These are phyloP conservation scores for Fraxinus angustifolia DNA, from an alignment of 305 asterid species.

Conservation along the genomic window DNA sequence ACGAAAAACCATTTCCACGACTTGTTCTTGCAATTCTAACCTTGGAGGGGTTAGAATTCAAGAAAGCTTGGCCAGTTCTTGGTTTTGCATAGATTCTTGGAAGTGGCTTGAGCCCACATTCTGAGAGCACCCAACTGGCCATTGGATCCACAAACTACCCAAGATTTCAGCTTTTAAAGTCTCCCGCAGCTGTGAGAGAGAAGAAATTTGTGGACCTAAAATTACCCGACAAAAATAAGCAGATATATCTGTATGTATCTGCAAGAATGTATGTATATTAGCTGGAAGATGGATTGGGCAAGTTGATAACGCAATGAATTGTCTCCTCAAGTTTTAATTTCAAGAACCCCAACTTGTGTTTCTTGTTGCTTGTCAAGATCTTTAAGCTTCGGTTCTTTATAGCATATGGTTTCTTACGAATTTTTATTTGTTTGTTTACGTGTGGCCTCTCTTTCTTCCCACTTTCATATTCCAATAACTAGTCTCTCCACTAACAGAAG, in stretches of 20 bases:
- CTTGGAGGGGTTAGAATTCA: slow-evolving; percentile 24
- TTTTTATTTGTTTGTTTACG: background rate
- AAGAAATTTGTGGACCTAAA: slow-evolving; percentile 30
- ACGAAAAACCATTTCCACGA: slow-evolving; percentile 27
- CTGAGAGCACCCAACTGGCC: slow-evolving; percentile 77
- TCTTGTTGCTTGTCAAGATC: background rate
- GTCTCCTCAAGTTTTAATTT: slow-evolving; percentile 16
- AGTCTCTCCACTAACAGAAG: background rate
- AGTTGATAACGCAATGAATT: slow-evolving; percentile 26
- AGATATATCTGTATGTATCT: background rate
- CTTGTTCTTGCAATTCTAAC: slow-evolving; percentile 35
- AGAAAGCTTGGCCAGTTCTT: slow-evolving; percentile 26
- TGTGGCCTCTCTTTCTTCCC: background rate
- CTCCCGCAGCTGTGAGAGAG: slow-evolving; percentile 12
- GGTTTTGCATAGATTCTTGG: slow-evolving; percentile 65
- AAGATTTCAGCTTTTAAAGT: slow-evolving; percentile 24
- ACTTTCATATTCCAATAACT: background rate
- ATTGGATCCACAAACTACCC: slow-evolving; percentile 27
- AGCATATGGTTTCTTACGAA: background rate
- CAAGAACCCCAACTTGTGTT: slow-evolving; percentile 18
- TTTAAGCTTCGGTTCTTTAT: background rate
- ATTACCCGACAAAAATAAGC: slow-evolving; percentile 8
- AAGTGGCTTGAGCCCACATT: slow-evolving; percentile 78
- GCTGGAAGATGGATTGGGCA: slow-evolving; percentile 9
- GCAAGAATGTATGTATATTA: slow-evolving; percentile 7